These are phyloP conservation scores for Penicillium salamii DNA, from an alignment of 495 filamentous ascomycete species.

Conservation along the genomic window DNA sequence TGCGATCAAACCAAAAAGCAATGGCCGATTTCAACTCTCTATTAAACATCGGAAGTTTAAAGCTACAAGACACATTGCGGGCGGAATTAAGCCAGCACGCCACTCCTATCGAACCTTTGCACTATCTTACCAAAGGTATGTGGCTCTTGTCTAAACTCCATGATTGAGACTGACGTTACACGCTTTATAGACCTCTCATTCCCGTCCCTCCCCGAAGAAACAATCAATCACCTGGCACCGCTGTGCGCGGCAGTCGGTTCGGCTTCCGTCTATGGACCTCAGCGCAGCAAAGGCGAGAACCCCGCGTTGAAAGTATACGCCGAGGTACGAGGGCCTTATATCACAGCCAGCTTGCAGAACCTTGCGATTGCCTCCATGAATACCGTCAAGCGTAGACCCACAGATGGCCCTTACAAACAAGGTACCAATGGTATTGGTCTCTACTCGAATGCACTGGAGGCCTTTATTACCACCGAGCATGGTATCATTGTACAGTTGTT, in stretches of 20 bases:
- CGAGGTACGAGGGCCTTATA: constrained; percentile 80
- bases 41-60: constrained; percentile 70
- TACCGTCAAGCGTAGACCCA: constrained; percentile 76
- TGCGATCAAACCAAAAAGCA: constrained; percentile 87
- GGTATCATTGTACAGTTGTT: constrained; percentile 84
- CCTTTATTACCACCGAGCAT: constrained; percentile 81
- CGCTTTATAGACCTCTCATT: constrained; percentile 59
- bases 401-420: constrained; percentile 78
- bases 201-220: constrained; percentile 57
- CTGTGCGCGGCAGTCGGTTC: constrained; percentile 57
- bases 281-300: constrained; percentile 48
- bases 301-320: constrained; percentile 76
- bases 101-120: constrained; percentile 77
- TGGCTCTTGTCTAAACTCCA: neutral
- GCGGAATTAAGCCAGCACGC: constrained; percentile 70
- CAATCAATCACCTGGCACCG: constrained; percentile 52
- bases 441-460: constrained; percentile 84
- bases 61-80: constrained; percentile 80
- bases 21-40: constrained; percentile 75
- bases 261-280: constrained; percentile 47
- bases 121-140: constrained; percentile 86
- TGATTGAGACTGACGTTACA: neutral
- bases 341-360: constrained; percentile 74
- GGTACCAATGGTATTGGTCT: constrained; percentile 92
- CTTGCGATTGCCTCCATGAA: constrained; percentile 83